Evolutionary conservation across 2,329 filamentous ascomycete species (phyloP), one percentile per base, ranked within the genome.

Genomic region (Dothistroma septosporum): DNA sequence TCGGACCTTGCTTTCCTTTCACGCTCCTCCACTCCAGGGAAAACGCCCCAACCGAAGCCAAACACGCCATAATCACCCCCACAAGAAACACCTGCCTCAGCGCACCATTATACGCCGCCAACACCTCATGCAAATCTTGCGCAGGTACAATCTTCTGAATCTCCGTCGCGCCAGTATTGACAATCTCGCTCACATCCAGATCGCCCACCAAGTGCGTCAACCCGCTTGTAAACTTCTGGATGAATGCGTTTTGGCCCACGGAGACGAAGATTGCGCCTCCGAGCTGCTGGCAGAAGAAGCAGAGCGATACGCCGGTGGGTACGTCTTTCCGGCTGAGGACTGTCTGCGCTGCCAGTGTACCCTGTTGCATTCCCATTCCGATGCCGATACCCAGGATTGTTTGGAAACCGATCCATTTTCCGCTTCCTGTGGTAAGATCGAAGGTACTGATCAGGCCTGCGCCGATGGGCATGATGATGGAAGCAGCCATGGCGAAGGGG

Each of bases 401-500:
- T 57, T 83, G 78, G 66, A 77, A 82, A 9, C 80, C 80, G 22
- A 81, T 76, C 80, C 80, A 82, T 31, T 73, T 70, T 2, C 64
- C 69, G 0, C 71, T 68, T 0, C 73, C 63, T 1, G 79, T 76
- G 44, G 66, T 61, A 0, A 74, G 64, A n/a, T 74, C 70, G 3
- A 79, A 72, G 0, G 76, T 79, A 52, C 73, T 78, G 19, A 82
- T 63, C 4, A 82, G 71, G 4, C 79, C 80, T 24, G 69, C 68
- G 14, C 77, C 78, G 41, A 80, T 74, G 4, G 76, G 64, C 73
- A 77, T 78, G 60, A 80, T 59, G 14, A 77, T 64, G 0, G 73
- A 72, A 1, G 60, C 57, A 11, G 68, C 53, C 46, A 79, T 71
- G 68, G 78, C 77, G 60, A 79, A 78, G 0, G 78, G 77, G 0